Evolutionary conservation across 192 early-diverging fungal genomes (phyloP).

Genomic region (Coemansia reversa): DNA sequence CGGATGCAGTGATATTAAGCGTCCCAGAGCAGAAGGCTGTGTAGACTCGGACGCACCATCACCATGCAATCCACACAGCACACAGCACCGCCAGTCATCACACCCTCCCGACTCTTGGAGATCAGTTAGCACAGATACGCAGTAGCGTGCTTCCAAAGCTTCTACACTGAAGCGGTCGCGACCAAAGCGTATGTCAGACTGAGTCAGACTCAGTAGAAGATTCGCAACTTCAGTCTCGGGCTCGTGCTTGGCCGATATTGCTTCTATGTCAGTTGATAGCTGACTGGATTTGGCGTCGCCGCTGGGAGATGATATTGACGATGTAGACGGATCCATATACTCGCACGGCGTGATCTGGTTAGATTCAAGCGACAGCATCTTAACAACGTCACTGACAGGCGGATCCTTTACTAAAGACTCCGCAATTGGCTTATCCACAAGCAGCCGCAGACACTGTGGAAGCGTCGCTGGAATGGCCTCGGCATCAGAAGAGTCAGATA

Average conservation of each 20-base stretch:
- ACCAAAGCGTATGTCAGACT: constrained; percentile 44
- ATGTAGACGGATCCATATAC: too few species aligned
- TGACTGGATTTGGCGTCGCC: constrained; percentile 1
- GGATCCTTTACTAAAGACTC: too few species aligned
- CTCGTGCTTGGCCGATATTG: constrained; percentile 1
- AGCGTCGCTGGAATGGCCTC: not conserved
- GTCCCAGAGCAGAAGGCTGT: constrained; percentile 19
- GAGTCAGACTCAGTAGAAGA: constrained; percentile 48
- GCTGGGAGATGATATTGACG: not conserved
- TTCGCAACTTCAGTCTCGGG: constrained; percentile 38
- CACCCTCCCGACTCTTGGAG: not conserved
- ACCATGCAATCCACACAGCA: constrained; percentile 36
- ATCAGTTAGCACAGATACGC: not conserved
- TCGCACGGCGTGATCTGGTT: too few species aligned
- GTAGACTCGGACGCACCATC: constrained; percentile 16
- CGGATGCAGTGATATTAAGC: constrained; percentile 27
- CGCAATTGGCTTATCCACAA: not conserved
- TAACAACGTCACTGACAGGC: too few species aligned
- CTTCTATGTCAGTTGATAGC: not conserved
- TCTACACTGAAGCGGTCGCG: constrained; percentile 26
- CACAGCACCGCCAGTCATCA: constrained; percentile 27
- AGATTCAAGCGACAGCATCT: too few species aligned
- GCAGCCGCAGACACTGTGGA: constrained; percentile 12
- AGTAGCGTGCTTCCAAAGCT: constrained; percentile 31
- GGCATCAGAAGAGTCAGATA: constrained; percentile 4